A percentile compares a stretch with the other conserved stretches of the same genome.
Conservation (phyloP, 352 stramenopile species). For the Peronospora farinosa region DNA sequence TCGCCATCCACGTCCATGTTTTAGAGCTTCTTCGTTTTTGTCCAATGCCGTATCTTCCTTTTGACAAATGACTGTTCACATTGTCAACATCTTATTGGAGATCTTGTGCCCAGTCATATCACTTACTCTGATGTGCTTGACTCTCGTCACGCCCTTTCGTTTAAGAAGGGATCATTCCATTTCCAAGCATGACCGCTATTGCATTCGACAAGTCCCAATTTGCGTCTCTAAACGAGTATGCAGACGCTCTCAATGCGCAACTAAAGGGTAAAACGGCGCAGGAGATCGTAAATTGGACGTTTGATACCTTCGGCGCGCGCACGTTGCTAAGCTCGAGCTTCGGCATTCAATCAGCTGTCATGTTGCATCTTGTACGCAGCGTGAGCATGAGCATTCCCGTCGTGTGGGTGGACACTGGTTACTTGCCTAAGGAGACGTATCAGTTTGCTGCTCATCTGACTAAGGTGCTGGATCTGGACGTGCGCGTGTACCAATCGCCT, state of each 20-base stretch:
- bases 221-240: constrained; percentile 57
- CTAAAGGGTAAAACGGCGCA: constrained; percentile 43
- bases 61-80: constrained; percentile 7
- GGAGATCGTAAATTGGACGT: constrained; percentile 68
- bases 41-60: constrained; percentile 1
- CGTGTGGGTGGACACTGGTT: constrained; percentile 82
- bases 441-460: constrained; percentile 62
- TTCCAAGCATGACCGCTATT: constrained; percentile 21
- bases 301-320: constrained; percentile 57
- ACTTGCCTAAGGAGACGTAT: constrained; percentile 80
- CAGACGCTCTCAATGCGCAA: constrained; percentile 55
- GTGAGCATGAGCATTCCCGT: constrained; percentile 54
- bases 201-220: constrained; percentile 41
- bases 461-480: constrained; percentile 58
- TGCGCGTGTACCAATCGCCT: constrained; percentile 71
- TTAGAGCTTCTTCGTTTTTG: neutral
- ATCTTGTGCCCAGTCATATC: constrained; percentile 8
- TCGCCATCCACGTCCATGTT: constrained; percentile 1
- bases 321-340: constrained; percentile 81
- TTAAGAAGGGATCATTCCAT: constrained; percentile 2
- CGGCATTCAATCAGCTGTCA: constrained; percentile 80
- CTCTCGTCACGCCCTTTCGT: too few species aligned
- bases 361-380: constrained; percentile 66
- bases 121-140: neutral
- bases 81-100: constrained; percentile 8